These are phyloP conservation scores for Candida ficus DNA, from an alignment of 805 yeast genomes.

Conservation along the genomic window DNA sequence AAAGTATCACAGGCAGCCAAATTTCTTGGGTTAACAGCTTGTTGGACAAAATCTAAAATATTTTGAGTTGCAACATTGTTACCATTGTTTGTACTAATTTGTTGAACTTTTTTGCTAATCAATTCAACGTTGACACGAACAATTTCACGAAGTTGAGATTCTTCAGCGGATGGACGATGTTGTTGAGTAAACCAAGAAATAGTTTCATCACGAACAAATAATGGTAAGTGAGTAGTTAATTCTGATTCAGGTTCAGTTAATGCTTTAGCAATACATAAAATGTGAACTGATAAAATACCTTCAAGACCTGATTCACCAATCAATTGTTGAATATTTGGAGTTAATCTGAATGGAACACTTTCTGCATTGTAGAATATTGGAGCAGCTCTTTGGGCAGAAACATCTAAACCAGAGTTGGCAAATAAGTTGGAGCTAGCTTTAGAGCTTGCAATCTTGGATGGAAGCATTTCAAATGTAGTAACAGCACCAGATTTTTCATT, in stretches of 20 bases:
- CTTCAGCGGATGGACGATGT: conserved; percentile 79
- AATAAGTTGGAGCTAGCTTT: conserved; percentile 34
- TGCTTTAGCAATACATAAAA: conserved; percentile 82
- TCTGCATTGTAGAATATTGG: conserved; percentile 91
- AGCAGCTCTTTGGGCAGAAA: conserved; percentile 28
- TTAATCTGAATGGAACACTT: conserved; percentile 91
- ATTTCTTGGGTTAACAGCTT: conserved; percentile 93
- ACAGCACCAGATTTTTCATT: conserved; percentile 80
- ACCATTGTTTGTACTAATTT: conserved; percentile 54
- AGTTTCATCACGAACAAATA: conserved; percentile 93
- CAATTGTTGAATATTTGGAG: conserved; percentile 90
- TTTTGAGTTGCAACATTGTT: conserved; percentile 77
- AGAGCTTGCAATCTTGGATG: conserved; percentile 64
- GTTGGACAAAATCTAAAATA: conserved; percentile 82
- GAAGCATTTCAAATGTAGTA: conserved; percentile 94
- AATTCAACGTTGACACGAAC: conserved; percentile 85
- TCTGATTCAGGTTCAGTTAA: conserved; percentile 89
- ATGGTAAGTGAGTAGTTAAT: conserved; percentile 83
- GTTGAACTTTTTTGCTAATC: conserved; percentile 71
- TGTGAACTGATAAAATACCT: conserved; percentile 81
- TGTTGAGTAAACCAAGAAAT: conserved; percentile 90
- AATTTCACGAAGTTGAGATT: conserved; percentile 77
- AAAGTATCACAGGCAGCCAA: conserved; percentile 86
- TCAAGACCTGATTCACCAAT: conserved; percentile 94
- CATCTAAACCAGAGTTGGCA: conserved; percentile 32